Conservation (phyloP, 2,329 filamentous ascomycete genomes). For the Botryotinia narcissicola region DNA sequence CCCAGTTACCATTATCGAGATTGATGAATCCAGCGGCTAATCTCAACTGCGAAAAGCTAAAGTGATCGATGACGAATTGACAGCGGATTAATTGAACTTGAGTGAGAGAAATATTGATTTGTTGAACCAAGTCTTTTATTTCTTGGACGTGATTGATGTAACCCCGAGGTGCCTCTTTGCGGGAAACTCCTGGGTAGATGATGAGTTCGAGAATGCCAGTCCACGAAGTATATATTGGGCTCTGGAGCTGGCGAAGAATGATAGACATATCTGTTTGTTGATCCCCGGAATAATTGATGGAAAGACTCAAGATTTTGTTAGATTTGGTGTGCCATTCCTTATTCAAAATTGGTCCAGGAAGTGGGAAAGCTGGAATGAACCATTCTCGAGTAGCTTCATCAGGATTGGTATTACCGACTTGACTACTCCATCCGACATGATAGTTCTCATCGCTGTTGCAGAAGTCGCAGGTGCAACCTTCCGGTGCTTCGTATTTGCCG, state of each 20-base stretch:
- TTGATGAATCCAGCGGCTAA: background rate
- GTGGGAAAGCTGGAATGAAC: no score
- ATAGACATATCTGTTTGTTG: background rate
- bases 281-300: background rate
- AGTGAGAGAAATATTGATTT: background rate
- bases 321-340: background rate
- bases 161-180: background rate
- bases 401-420: background rate
- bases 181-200: background rate
- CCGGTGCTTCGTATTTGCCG: background rate
- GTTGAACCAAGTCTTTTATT: background rate
- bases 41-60: background rate
- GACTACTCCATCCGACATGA: background rate
- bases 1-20: background rate
- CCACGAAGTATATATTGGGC: background rate
- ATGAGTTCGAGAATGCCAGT: background rate
- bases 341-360: background rate
- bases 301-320: background rate
- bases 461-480: background rate
- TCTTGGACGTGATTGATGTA: background rate
- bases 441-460: background rate
- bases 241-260: background rate
- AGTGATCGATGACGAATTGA: background rate
- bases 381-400: background rate
- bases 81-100: background rate